Base-by-base conservation (phyloP, 2,329 filamentous ascomycete genomes). In the Trichophaea hybrida region DNA sequence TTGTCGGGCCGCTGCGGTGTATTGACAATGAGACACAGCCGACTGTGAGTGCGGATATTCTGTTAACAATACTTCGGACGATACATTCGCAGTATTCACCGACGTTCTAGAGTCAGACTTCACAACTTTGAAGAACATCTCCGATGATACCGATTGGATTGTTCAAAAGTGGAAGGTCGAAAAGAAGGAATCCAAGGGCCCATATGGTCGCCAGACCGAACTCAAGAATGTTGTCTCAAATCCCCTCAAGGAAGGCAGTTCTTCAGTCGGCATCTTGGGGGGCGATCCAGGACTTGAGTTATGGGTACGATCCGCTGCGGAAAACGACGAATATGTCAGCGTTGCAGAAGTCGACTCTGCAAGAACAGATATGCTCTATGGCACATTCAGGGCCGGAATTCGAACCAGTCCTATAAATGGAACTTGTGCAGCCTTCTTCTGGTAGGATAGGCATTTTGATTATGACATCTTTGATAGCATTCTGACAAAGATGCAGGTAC, bases 351-450 rank as follows among this genome's bases (percentile, higher is more conserved):
- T 89, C 37, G 80, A 82, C 54, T 80, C 80, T 2, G 70, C 73
- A 5, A 75, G 82, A 17, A 70, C 75, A 7, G 83, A 90, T 68
- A 74, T 87, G 67, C 73, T 80, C n/a, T 85, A 81, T 69, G 86
- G 86, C 1, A 84, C 79, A 31, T 90, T 84, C 67, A 75, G 85
- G 15, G 79, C 81, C 2, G 78, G 78, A 38, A 83, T 88, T 74
- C 84, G 81, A 71, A 71, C 84, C 59, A 80, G 82, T 0, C 72
- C 72, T 43, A 73, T 78, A 5, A 72, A 75, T 1, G 85, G 85
- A 32, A 90, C 86, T 1, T 90, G 86, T 70, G 82, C 80, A 34
- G 85, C 85, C 5, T 89, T 90, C 73, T 90, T 89, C 72, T 91
- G 85, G 81, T 68, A 64, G 40, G 32, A 61, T 12, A 44, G 44